These are phyloP conservation scores for Lepiota brunneoincarnata DNA, from an alignment of 768 basidiomycete genomes.

Conservation along the genomic window DNA sequence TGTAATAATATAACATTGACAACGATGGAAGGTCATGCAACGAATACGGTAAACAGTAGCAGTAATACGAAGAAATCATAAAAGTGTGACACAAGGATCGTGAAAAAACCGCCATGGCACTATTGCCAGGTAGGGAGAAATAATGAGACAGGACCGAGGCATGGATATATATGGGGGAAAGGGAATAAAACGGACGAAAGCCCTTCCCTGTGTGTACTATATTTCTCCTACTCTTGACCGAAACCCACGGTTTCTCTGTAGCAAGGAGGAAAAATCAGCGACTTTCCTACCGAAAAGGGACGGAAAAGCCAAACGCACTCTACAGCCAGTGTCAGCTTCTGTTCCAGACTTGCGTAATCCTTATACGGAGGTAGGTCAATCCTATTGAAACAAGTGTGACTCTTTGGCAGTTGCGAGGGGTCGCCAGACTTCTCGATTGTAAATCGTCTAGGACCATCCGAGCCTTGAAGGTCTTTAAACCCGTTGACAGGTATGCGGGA, in stretches of 20 bases:
- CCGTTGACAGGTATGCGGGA: slow-evolving; percentile 98
- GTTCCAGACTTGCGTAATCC: slow-evolving; percentile 90
- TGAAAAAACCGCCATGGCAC: too few relatives aligned
- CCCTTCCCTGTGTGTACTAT: background rate
- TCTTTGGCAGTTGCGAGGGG: slow-evolving; percentile 94
- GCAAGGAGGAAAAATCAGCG: slow-evolving; percentile 10
- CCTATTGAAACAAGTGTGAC: slow-evolving; percentile 93
- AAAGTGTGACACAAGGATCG: too few relatives aligned
- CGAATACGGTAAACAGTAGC: too few relatives aligned
- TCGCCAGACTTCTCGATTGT: slow-evolving; percentile 99
- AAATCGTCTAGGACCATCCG: slow-evolving; percentile 94
- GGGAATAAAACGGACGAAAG: background rate
- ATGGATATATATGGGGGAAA: slow-evolving; percentile 5
- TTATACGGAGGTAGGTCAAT: slow-evolving; percentile 99
- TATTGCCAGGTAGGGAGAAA: too few relatives aligned
- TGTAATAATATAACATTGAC: too few relatives aligned
- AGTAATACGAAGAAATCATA: too few relatives aligned
- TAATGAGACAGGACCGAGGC: background rate
- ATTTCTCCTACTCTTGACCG: slow-evolving; percentile 77
- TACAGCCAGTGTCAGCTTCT: slow-evolving; percentile 91
- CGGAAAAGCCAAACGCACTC: slow-evolving; percentile 58
- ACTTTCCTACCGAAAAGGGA: slow-evolving; percentile 5
- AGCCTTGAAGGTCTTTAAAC: slow-evolving; percentile 97
- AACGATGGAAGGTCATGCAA: too few relatives aligned
- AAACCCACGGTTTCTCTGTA: slow-evolving; percentile 89